Conservation (phyloP, 139 green algal genomes). For the Astrephomene gubernaculifera region DNA sequence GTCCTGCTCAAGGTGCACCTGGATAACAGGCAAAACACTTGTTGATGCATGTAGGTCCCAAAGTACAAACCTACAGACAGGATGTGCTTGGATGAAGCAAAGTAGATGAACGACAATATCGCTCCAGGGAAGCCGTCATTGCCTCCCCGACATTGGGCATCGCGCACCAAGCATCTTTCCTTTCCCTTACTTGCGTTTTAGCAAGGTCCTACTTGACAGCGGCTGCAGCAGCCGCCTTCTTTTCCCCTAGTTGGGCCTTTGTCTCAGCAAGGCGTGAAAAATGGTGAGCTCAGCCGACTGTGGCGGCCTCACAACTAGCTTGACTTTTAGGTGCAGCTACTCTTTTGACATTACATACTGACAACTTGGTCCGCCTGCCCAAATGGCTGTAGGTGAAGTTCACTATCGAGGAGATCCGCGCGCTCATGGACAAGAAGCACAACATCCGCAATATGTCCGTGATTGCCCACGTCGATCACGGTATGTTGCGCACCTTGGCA, state of each 20-base stretch:
- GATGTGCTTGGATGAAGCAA: no score
- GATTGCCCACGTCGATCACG: constrained; percentile 95
- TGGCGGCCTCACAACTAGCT: not conserved
- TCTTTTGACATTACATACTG: not conserved
- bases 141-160: no score
- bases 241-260: constrained; percentile 31
- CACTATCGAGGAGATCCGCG: constrained; percentile 62
- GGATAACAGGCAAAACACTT: no score
- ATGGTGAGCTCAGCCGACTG: constrained; percentile 35
- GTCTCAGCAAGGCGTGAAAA: constrained; percentile 37
- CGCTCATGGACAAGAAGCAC: constrained; percentile 91
- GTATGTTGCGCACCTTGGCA: constrained; percentile 51
- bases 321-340: not conserved
- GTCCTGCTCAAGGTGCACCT: no score
- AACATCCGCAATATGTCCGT: constrained; percentile 96
- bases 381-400: constrained; percentile 39
- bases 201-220: not conserved
- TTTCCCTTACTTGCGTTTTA: constrained; percentile 1
- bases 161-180: not conserved
- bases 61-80: no score
- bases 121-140: no score
- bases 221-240: not conserved
- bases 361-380: not conserved
- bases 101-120: no score
- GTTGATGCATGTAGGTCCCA: no score